Evolutionary conservation across 371 early-diverging fungal genomes (phyloP).

Genomic region (Apophysomyces sp.): DNA sequence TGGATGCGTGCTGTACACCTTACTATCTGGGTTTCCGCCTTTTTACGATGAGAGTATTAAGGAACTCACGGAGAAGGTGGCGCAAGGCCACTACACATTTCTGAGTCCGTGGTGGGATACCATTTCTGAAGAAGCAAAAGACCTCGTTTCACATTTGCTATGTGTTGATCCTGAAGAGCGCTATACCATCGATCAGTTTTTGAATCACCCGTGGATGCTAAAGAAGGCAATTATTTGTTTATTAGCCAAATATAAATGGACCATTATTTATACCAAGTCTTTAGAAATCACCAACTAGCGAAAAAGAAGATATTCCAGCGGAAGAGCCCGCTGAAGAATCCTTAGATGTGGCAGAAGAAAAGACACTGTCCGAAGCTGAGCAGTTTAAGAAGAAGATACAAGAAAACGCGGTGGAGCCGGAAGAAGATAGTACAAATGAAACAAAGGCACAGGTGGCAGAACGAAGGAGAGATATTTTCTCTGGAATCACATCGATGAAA

Average conservation of each 20-base stretch:
- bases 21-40: constrained; percentile 90
- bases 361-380: constrained; percentile 1
- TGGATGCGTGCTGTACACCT: constrained; percentile 89
- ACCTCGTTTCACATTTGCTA: constrained; percentile 70
- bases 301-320: not conserved
- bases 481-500: constrained; percentile 56
- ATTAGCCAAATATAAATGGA: not conserved
- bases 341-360: not conserved
- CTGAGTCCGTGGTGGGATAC: constrained; percentile 79
- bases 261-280: not conserved
- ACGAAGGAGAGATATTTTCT: constrained; percentile 37
- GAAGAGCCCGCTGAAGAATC: not conserved
- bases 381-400: not conserved
- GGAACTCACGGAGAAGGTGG: constrained; percentile 62
- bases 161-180: constrained; percentile 55
- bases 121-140: constrained; percentile 67
- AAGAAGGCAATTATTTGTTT: constrained; percentile 19
- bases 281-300: not conserved
- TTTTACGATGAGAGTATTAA: constrained; percentile 72
- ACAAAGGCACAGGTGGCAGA: constrained; percentile 9
- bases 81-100: constrained; percentile 65
- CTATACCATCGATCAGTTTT: constrained; percentile 60
- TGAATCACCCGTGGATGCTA: constrained; percentile 82
- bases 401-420: not conserved
- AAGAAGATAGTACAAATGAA: not conserved